Evolutionary conservation across 2,329 filamentous ascomycete genomes (phyloP), one percentile per base, ranked within the genome.

Genomic region (Emmonsia crescens): DNA sequence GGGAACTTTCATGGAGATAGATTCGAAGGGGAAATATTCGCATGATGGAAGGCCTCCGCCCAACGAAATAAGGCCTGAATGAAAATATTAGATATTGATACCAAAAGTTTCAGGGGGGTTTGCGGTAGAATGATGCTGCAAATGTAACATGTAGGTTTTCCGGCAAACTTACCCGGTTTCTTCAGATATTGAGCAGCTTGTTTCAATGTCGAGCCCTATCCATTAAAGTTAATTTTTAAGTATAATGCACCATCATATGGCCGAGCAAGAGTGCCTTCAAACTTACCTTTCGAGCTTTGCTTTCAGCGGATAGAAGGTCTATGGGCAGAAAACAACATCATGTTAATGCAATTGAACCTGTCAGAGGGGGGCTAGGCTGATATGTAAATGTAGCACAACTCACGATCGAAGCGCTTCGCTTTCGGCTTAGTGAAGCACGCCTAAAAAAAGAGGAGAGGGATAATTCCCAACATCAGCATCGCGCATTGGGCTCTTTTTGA

Each of bases 1-100:
- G 19, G 91, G 90, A 1, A 95, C 84, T 68, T 87, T 89, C 75
- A 96, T 76, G 65, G 81, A 82, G 57, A 97, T 75, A 66, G 88
- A 82, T 66, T 93, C 86, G 69, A 97, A 86, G n/a, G 94, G 94
- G 71, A 99, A 99, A 76, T 95, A 90, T 73, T 93, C 87, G 63
- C 89, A 84, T 16, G 90, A 92, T 3, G 94, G 94, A 24, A 99
- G 79, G 3, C 94, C 94, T 59, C 94, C 94, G 61, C 94, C 94
- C 1, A 99, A 85, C 1, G 91, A 96, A 71, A 99, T 94, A 63
- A 96, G 77, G 19, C 89, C 77, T 75, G 36, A 27, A 27, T 46
- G n/a, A n/a, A 38, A 12, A 55, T 38, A 55, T 21, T 36, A n/a
- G 5, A 27, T 46, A 46, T 57, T n/a, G 48, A 51, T 61, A 21